A percentile compares a stretch with the other conserved stretches of the same genome.
Evolutionary conservation across 208 protist genomes (phyloP).

Genomic region (Trypanosoma conorhini): DNA sequence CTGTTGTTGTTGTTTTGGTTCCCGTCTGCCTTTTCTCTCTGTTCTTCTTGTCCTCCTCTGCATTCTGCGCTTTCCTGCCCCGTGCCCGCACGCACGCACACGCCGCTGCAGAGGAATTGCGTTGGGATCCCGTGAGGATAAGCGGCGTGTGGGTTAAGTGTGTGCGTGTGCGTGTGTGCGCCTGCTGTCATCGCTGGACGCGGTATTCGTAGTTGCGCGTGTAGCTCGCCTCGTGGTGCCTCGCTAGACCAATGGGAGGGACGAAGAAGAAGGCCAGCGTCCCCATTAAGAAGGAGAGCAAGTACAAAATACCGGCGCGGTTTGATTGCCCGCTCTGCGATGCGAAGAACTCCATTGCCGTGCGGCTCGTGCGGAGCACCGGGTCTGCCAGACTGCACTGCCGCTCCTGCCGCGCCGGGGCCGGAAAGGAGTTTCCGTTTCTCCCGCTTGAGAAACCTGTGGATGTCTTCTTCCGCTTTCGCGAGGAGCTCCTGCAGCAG

Average conservation of each 20-base stretch:
- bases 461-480: conserved; percentile 90
- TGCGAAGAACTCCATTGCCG: conserved; percentile 73
- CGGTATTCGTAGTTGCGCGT: neutral
- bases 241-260: conserved; percentile 62
- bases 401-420: conserved; percentile 60
- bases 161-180: neutral
- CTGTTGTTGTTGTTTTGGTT: neutral
- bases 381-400: conserved; percentile 69
- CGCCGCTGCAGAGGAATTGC: neutral
- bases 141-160: too few relatives aligned
- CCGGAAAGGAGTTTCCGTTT: conserved; percentile 45
- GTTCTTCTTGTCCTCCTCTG: too few relatives aligned
- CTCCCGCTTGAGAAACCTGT: conserved; percentile 78
- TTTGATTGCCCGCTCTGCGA: conserved; percentile 92
- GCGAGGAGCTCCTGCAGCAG: conserved; percentile 70
- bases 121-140: neutral
- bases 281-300: conserved; percentile 90
- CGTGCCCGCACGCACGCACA: neutral
- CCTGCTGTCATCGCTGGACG: neutral
- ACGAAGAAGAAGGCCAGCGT: conserved; percentile 76
- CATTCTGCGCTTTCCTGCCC: neutral
- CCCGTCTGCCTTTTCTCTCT: neutral
- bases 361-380: conserved; percentile 56
- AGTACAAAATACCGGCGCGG: conserved; percentile 88
- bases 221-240: neutral